These are phyloP conservation scores for Suillus decipiens DNA, from an alignment of 768 basidiomycete species.

Conservation along the genomic window DNA sequence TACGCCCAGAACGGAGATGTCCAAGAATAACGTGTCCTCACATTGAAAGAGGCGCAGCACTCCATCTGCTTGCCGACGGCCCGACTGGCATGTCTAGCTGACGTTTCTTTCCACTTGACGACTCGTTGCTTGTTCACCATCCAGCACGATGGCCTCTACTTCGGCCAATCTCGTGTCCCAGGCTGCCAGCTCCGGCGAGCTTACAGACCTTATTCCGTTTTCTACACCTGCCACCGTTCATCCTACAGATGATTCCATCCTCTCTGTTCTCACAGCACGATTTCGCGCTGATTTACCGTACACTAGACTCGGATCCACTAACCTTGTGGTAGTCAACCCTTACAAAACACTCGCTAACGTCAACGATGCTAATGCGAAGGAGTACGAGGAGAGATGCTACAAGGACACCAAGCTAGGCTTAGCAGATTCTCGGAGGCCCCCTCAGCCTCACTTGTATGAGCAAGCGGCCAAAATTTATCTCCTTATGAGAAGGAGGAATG, in stretches of 20 bases:
- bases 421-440: conserved; percentile 37
- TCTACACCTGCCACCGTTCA: conserved; percentile 42
- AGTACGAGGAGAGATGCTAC: conserved; percentile 58
- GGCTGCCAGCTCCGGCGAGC: conserved; percentile 49
- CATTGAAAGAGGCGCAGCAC: conserved; percentile 15
- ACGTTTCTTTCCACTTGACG: conserved; percentile 15
- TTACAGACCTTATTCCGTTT: conserved; percentile 44
- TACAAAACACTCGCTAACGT: conserved; percentile 56
- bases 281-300: conserved; percentile 61
- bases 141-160: conserved; percentile 41
- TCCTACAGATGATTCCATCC: conserved; percentile 59
- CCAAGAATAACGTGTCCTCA: conserved; percentile 22
- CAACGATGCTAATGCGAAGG: conserved; percentile 57
- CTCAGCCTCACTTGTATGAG: conserved; percentile 64
- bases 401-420: conserved; percentile 49
- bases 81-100: conserved; percentile 2
- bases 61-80: conserved; percentile 12
- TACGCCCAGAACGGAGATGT: conserved; percentile 12
- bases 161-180: conserved; percentile 32
- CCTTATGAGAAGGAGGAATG: conserved; percentile 52
- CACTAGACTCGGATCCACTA: conserved; percentile 48
- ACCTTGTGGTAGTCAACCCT: conserved; percentile 61
- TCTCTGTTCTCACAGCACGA: conserved; percentile 54
- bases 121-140: conserved; percentile 18
- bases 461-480: conserved; percentile 61